Conservation (phyloP, 495 filamentous ascomycete genomes). For the Hypoxylon rickii region DNA sequence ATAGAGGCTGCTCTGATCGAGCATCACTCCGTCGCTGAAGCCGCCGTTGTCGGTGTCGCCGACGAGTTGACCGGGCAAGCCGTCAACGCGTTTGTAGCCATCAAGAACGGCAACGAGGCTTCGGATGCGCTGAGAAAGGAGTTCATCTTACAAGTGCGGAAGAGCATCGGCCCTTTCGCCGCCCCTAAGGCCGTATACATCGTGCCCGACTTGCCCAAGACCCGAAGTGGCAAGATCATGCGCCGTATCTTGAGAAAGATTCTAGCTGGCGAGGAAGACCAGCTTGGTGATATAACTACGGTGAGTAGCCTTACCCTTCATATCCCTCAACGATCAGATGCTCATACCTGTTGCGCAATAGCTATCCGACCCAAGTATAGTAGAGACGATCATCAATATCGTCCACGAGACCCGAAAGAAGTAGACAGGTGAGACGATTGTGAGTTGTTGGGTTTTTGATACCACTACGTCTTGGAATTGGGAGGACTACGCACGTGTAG, state of each 20-base stretch:
- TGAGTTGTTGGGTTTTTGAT: constrained; percentile 15
- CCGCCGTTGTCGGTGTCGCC: constrained; percentile 89
- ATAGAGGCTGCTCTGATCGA: constrained; percentile 97
- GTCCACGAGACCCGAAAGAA: constrained; percentile 67
- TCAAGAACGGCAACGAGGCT: constrained; percentile 84
- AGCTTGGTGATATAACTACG: constrained; percentile 89
- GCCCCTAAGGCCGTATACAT: constrained; percentile 92
- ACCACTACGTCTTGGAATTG: constrained; percentile 23
- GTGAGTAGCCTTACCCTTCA: constrained; percentile 56
- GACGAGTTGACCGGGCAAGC: constrained; percentile 97
- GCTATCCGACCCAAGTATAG: constrained; percentile 88
- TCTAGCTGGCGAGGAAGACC: constrained; percentile 93
- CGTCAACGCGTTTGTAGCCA: constrained; percentile 92
- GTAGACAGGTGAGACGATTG: constrained; percentile 35
- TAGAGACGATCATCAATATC: constrained; percentile 82
- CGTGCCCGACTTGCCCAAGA: constrained; percentile 94
- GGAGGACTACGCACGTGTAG: constrained; percentile 7
- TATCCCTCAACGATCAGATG: constrained; percentile 10
- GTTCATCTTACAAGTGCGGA: constrained; percentile 89
- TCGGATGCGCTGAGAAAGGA: constrained; percentile 89
- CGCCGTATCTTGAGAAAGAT: constrained; percentile 96
- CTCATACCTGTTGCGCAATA: constrained; percentile 50
- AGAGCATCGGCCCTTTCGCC: constrained; percentile 95
- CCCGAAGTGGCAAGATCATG: constrained; percentile 98
- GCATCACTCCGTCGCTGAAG: constrained; percentile 86